Evolutionary conservation across 495 filamentous ascomycete genomes (phyloP).

Genomic region (Cercophora samala): DNA sequence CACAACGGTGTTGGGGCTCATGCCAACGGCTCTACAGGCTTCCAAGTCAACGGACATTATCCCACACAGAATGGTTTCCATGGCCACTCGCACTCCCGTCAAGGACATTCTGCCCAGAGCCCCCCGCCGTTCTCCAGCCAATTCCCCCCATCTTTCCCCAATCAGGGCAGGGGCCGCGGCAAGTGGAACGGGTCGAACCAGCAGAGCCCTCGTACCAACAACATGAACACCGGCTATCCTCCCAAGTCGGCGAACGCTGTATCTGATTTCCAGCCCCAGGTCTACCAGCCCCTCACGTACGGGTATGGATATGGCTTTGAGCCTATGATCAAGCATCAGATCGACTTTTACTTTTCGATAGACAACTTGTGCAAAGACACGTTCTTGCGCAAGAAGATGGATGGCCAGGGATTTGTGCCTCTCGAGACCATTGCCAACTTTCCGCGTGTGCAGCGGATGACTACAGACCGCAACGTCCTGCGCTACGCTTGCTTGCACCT

Average conservation of each 20-base stretch:
- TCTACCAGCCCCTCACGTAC: slow-evolving; percentile 4
- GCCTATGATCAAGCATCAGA: slow-evolving; percentile 50
- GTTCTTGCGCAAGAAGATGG: slow-evolving; percentile 87
- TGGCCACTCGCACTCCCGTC: slow-evolving; percentile 18
- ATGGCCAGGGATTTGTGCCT: slow-evolving; percentile 87
- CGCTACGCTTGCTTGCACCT: slow-evolving; percentile 70
- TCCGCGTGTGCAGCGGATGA: slow-evolving; percentile 75
- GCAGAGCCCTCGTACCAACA: slow-evolving; percentile 21
- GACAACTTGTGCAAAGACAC: slow-evolving; percentile 95
- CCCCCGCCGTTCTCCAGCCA: slow-evolving; percentile 26
- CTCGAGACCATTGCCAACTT: slow-evolving; percentile 74
- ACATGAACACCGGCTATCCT: slow-evolving; percentile 19
- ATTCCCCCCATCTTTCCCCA: slow-evolving; percentile 22
- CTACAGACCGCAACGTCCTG: slow-evolving; percentile 62
- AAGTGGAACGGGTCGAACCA: slow-evolving; percentile 23
- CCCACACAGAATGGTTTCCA: slow-evolving; percentile 16
- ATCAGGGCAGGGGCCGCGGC: slow-evolving; percentile 27
- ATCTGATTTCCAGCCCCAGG: slow-evolving; percentile 16
- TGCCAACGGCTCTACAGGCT: slow-evolving; percentile 19
- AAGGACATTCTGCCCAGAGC: slow-evolving; percentile 22
- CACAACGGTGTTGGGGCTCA: slow-evolving; percentile 19
- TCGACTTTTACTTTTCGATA: slow-evolving; percentile 96
- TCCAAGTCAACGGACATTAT: slow-evolving; percentile 30
- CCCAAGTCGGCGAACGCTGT: slow-evolving; percentile 19
- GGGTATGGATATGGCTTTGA: neutral